These are phyloP conservation scores for Leccinum variicolor DNA, from an alignment of 768 basidiomycete genomes.

Conservation along the genomic window DNA sequence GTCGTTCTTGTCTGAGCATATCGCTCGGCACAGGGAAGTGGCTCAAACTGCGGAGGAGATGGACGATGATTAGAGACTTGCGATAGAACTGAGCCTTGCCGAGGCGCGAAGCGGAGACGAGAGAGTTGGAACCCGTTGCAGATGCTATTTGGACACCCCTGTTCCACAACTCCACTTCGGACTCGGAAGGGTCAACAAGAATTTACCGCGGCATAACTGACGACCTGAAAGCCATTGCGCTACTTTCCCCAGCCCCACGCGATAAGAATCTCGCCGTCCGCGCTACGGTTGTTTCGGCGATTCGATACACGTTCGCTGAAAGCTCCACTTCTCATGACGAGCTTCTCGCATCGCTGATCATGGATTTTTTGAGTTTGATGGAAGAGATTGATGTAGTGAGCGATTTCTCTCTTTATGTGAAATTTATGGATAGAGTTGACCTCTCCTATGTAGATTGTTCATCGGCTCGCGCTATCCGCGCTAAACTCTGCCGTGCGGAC, in stretches of 20 bases:
- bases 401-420: not conserved
- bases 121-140: constrained; percentile 75
- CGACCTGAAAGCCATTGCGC: constrained; percentile 65
- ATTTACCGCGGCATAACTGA: too few species aligned
- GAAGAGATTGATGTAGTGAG: constrained; percentile 82
- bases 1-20: constrained; percentile 15
- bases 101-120: constrained; percentile 35
- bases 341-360: constrained; percentile 79
- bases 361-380: constrained; percentile 90
- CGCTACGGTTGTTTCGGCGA: constrained; percentile 88
- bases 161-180: constrained; percentile 83
- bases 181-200: too few species aligned
- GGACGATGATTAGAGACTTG: constrained; percentile 64
- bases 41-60: constrained; percentile 35
- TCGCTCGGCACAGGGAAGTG: not conserved
- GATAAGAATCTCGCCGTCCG: constrained; percentile 70
- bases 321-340: constrained; percentile 79
- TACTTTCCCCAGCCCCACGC: constrained; percentile 85
- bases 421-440: not conserved
- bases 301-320: constrained; percentile 91
- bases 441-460: constrained; percentile 62
- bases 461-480: constrained; percentile 83
- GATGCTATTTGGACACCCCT: constrained; percentile 87
- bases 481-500: constrained; percentile 94
- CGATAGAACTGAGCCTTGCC: constrained; percentile 66